phyloP scores from a whole-genome alignment of 768 basidiomycete genomes.

The Leucocoprinus sp. region DNA sequence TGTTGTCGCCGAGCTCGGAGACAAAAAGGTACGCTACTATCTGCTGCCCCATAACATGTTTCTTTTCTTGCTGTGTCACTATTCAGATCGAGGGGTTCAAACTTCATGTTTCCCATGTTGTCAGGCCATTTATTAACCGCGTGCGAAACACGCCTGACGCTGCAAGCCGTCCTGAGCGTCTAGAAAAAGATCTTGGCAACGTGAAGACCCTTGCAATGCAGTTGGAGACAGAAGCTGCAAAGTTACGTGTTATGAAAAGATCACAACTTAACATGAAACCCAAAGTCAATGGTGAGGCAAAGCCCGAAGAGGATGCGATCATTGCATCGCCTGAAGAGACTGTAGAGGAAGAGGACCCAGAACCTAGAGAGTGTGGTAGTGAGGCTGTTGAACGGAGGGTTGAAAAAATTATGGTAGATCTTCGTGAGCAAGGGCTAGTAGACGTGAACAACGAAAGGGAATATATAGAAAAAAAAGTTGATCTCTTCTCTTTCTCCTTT shows the following conservation, averaged over 20 bases:
- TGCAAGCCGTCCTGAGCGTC: conserved; percentile 69
- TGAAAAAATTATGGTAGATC: conserved; percentile 63
- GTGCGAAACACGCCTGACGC: conserved; percentile 78
- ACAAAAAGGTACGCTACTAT: conserved; percentile 62
- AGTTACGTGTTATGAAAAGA: conserved; percentile 38
- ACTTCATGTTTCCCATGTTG: conserved; percentile 79
- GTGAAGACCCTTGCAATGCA: conserved; percentile 63
- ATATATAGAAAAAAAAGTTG: conserved; percentile 65
- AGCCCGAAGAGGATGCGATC: conserved; percentile 21
- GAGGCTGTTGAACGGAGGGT: conserved; percentile 78
- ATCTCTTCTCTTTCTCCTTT: conserved; percentile 16
- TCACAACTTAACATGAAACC: conserved; percentile 19
- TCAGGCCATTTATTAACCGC: conserved; percentile 68
- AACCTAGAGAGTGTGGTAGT: conserved; percentile 58
- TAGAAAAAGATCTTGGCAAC: conserved; percentile 75
- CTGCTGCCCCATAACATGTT: not conserved
- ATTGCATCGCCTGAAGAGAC: conserved; percentile 23
- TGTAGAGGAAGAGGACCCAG: conserved; percentile 43
- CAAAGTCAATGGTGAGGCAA: conserved; percentile 17
- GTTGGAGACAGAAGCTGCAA: conserved; percentile 63
- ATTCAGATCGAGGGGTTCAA: conserved; percentile 89
- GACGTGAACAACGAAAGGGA: conserved; percentile 57
- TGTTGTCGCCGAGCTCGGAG: conserved; percentile 67
- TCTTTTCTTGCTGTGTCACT: not conserved
- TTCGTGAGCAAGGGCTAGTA: conserved; percentile 56